Evolutionary conservation across 2,329 filamentous ascomycete species (phyloP).

Genomic region (Trichophyton mentagrophytes): DNA sequence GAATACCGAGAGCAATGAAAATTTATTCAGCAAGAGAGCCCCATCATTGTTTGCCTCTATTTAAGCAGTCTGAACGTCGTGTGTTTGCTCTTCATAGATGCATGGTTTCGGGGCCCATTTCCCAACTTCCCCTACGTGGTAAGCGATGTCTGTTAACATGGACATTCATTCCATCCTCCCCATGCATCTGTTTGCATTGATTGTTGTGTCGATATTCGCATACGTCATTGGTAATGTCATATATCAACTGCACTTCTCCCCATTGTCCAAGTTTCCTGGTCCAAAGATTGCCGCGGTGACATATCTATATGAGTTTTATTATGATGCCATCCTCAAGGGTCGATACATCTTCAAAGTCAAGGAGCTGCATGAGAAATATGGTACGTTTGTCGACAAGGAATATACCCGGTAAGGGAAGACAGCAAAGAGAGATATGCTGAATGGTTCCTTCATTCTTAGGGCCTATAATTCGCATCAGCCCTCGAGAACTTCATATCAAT

Average conservation of each 20-base stretch:
- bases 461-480: constrained; percentile 19
- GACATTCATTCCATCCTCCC: neutral
- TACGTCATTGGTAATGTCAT: neutral
- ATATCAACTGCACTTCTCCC: constrained; percentile 18
- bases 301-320: constrained; percentile 20
- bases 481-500: constrained; percentile 17
- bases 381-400: constrained; percentile 8
- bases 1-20: neutral
- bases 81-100: neutral
- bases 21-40: neutral
- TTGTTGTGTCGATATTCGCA: neutral
- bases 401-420: neutral
- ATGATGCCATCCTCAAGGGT: constrained; percentile 17
- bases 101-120: neutral
- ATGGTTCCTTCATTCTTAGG: constrained; percentile 9
- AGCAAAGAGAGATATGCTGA: neutral
- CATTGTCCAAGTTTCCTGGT: constrained; percentile 18
- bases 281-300: constrained; percentile 18
- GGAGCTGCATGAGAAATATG: constrained; percentile 22
- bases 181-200: neutral
- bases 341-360: constrained; percentile 21
- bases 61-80: neutral
- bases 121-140: too few relatives aligned
- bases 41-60: neutral
- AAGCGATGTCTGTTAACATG: neutral